Base-by-base conservation (phyloP, 306 rosid genomes). In the Rosa persica region DNA sequence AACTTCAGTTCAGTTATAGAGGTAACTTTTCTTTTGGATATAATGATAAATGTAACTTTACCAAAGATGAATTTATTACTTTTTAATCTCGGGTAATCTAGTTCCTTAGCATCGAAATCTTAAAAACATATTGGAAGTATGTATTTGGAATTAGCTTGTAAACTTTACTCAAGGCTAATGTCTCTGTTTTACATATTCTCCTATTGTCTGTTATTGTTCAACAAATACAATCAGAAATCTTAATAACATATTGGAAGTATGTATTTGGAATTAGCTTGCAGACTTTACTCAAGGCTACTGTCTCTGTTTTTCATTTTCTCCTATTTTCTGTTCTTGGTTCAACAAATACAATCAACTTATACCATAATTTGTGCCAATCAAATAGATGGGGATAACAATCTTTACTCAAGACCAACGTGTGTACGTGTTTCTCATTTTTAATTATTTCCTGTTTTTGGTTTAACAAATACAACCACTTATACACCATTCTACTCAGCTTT, bases 381-480 rank as follows among this genome's bases (percentile, higher is more conserved):
- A 49, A 58, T 16, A 58, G 38, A 25, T 25, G 34, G 67, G 12
- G 34, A 22, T 58, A 23, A n/a, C 68, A 62, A 25, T 30, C 68
- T 62, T 62, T 62, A 7, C 42, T 8, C 7, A 5, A 42, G 42
- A 4, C 12, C 10, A 62, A 62, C 23, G 40, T 39, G 30, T 72
- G 19, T n/a, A n/a, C n/a, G n/a, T 36, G 10, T 36, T 16, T 52
- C 55, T 73, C 43, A 25, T 40, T 7, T 55, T 9, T 25, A 7
- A 49, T 30, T 25, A 43, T 60, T 75, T 74, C 30, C 78, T 16
- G 19, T 44, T 30, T 62, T 62, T 30, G 1, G 79, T 30, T 62
- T 54, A 75, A 75, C 61, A 75, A 75, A 75, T 46, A 75, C 72
- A 62, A 46, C 61, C 72, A 20, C 71, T 38, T 39, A 19, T 39